Evolutionary conservation across 768 basidiomycete species (phyloP), one percentile per base, ranked within the genome.

Genomic region (Mycena sanguinolenta): DNA sequence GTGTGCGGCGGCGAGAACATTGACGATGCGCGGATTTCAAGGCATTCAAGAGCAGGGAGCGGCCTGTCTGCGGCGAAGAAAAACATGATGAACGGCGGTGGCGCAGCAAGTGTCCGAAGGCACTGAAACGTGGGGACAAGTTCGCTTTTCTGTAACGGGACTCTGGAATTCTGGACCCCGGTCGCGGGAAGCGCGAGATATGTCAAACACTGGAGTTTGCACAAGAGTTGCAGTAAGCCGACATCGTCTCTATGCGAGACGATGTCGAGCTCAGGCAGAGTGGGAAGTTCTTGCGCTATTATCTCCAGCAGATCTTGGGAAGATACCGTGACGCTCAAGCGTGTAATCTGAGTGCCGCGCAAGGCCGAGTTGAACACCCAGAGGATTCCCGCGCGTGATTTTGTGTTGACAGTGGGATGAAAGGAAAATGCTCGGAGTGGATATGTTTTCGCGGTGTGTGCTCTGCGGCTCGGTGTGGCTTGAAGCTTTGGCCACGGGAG

Each of bases 311-410:
- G 34, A 8, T 25, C 2, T 25, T 3, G 21, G 2, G 57, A 59
- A 8, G 27, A n/a, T 14, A 38, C 28, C 6, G 46, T 19, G 23
- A 66, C 23, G 36, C 25, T 50, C 44, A 66, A 19, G 27, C 27
- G 10, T 5, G 65, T 30, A 3, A 66, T 19, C 32, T 59, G 46
- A 44, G 65, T 58, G 34, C 8, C 27, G 23, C 57, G 34, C 34
- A 66, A 38, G 14, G 36, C 32, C 2, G 65, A 66, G n/a, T n/a
- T n/a, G 16, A 66, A 66, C 16, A n/a, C 28, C 65, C 65, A 66
- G 34, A 21, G 57, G 1, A 55, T 52, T 23, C 46, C 65, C 0
- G 32, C 25, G 25, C 52, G 42, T 12, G 57, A 59, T n/a, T n/a
- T n/a, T 3, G 25, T 1, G 1, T 27, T 23, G 28, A 6, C 6